phyloP scores from a whole-genome alignment of 73 alveolate species.

The Blepharisma stoltei region DNA sequence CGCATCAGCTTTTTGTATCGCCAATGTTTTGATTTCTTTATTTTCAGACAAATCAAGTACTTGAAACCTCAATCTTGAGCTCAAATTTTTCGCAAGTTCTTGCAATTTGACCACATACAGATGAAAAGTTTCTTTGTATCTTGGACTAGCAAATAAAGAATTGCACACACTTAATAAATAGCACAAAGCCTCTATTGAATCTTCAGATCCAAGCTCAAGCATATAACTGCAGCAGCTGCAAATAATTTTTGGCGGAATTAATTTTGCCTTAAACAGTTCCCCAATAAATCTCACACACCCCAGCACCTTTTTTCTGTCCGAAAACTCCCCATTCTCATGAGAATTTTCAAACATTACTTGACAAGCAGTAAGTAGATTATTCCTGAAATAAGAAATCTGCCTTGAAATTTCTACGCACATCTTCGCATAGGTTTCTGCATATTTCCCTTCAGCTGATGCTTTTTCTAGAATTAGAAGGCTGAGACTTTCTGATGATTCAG shows the following conservation, averaged over 20 bases:
- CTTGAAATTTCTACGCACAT: neutral
- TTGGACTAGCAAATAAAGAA: neutral
- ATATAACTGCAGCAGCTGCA: neutral
- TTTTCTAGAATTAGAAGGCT: neutral
- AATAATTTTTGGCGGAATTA: neutral
- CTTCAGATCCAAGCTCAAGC: neutral
- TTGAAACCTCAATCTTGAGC: constrained; percentile 10
- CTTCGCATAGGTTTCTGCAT: neutral
- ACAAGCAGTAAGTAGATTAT: neutral
- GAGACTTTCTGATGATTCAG: constrained; percentile 1
- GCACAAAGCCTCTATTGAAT: neutral
- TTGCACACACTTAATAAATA: constrained; percentile 1
- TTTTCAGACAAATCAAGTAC: constrained; percentile 12
- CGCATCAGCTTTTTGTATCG: neutral
- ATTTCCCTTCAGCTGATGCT: constrained; percentile 2
- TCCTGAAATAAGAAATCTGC: neutral
- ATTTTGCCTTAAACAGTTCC: neutral
- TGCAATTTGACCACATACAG: neutral
- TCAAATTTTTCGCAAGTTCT: neutral
- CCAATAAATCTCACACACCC: constrained; percentile 16
- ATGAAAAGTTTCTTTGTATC: constrained; percentile 14
- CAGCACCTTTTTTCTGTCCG: neutral
- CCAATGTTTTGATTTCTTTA: neutral
- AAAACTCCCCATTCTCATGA: neutral
- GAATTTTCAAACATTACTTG: neutral